phyloP scores from a whole-genome alignment of 208 protist species.

The Crithidia expoeki region DNA sequence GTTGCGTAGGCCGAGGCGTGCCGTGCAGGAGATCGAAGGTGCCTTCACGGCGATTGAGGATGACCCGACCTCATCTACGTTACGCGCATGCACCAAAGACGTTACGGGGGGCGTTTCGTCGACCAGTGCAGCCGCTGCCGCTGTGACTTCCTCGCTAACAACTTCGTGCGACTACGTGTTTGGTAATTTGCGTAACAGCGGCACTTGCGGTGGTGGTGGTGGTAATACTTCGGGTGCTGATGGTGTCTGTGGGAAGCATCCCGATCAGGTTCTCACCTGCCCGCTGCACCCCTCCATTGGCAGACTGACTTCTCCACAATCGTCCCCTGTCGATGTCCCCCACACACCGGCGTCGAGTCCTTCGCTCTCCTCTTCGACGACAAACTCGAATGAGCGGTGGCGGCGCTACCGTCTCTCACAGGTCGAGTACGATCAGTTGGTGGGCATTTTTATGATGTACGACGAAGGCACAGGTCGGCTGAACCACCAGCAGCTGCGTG shows the following conservation, averaged over 20 bases:
- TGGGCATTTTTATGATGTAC: slow-evolving; percentile 82
- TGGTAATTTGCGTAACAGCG: background rate
- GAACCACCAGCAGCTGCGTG: slow-evolving; percentile 49
- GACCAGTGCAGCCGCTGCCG: background rate
- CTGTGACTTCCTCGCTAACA: background rate
- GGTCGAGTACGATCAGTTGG: slow-evolving; percentile 82
- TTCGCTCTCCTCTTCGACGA: background rate
- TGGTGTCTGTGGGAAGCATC: background rate
- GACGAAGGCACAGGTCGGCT: slow-evolving; percentile 76
- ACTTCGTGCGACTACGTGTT: slow-evolving; percentile 14
- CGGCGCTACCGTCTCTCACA: slow-evolving; percentile 58
- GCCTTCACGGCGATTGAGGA: slow-evolving; percentile 30
- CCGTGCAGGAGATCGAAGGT: slow-evolving; percentile 31
- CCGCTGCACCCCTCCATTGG: background rate
- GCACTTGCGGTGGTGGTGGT: background rate
- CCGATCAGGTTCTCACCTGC: slow-evolving; percentile 4
- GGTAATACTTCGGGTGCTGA: background rate
- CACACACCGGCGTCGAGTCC: slow-evolving; percentile 33
- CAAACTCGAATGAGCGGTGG: slow-evolving; percentile 39
- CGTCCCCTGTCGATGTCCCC: background rate
- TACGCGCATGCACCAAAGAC: background rate
- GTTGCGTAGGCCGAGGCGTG: slow-evolving; percentile 11
- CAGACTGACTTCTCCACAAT: background rate
- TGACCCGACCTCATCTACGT: slow-evolving; percentile 10
- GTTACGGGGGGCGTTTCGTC: background rate